These are phyloP conservation scores for Aspergillus pseudotamarii DNA, from an alignment of 2,329 filamentous ascomycete genomes.

Conservation along the genomic window DNA sequence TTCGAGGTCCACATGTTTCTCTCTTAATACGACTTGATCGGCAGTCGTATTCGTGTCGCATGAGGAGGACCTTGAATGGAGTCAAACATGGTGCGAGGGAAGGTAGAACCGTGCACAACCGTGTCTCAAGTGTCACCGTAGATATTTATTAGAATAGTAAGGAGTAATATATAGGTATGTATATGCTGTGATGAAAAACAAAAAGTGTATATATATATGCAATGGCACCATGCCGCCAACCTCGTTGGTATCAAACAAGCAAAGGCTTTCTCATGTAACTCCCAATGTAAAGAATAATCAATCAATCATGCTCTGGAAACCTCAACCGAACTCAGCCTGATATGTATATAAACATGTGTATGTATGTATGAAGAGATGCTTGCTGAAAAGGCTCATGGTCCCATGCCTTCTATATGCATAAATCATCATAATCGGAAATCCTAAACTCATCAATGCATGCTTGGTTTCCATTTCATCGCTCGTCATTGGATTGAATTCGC, in stretches of 20 bases:
- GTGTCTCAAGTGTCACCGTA: not conserved
- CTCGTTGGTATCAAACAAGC: not conserved
- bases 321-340: not conserved
- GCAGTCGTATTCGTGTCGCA: conserved; percentile 1
- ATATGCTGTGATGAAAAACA: not conserved
- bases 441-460: conserved; percentile 15
- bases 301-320: not conserved
- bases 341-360: not conserved
- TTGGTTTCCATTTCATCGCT: conserved; percentile 2
- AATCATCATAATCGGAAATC: conserved; percentile 14
- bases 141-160: not conserved
- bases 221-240: not conserved
- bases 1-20: not conserved
- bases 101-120: not conserved
- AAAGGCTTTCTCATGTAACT: not conserved
- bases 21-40: conserved; percentile 2
- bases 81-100: not conserved
- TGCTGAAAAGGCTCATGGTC: not conserved
- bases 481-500: conserved; percentile 10
- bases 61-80: not conserved
- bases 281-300: not conserved
- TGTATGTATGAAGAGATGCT: not conserved
- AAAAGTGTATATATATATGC: not conserved
- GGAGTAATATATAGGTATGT: not conserved
- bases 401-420: conserved; percentile 20